Conservation (phyloP, 106 monocot genomes). For the Phalaenopsis aphrodite region DNA sequence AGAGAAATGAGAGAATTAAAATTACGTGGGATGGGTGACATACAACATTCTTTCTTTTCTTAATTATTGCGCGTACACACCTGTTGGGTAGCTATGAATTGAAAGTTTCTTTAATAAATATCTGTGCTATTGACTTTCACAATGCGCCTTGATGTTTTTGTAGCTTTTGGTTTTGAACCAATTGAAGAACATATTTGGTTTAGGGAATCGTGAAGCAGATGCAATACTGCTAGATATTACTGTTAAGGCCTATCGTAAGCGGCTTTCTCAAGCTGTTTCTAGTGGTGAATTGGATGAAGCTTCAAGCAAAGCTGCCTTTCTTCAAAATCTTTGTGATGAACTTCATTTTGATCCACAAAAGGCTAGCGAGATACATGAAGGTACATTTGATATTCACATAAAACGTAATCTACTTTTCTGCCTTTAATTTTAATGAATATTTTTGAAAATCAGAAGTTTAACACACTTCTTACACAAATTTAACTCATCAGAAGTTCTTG, state of each 20-base stretch:
- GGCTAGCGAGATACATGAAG: constrained; percentile 93
- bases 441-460: not conserved
- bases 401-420: not conserved
- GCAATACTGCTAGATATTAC: constrained; percentile 74
- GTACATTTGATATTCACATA: constrained; percentile 24
- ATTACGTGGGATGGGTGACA: not conserved
- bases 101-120: not conserved
- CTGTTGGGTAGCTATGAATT: not conserved
- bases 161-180: constrained; percentile 72
- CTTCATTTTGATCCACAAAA: constrained; percentile 81
- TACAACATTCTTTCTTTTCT: not conserved
- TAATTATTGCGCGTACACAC: not conserved
- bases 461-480: not conserved
- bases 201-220: constrained; percentile 86
- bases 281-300: constrained; percentile 68
- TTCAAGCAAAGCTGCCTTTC: constrained; percentile 86
- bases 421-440: not conserved
- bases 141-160: constrained; percentile 9
- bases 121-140: not conserved
- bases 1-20: not conserved
- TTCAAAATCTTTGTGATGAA: constrained; percentile 88
- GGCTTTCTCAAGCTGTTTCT: constrained; percentile 74
- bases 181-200: constrained; percentile 89
- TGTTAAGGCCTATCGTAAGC: constrained; percentile 63
- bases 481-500: not conserved